Evolutionary conservation across 768 basidiomycete genomes (phyloP), one percentile per base, ranked within the genome.

Genomic region (Termitomyces sp.): DNA sequence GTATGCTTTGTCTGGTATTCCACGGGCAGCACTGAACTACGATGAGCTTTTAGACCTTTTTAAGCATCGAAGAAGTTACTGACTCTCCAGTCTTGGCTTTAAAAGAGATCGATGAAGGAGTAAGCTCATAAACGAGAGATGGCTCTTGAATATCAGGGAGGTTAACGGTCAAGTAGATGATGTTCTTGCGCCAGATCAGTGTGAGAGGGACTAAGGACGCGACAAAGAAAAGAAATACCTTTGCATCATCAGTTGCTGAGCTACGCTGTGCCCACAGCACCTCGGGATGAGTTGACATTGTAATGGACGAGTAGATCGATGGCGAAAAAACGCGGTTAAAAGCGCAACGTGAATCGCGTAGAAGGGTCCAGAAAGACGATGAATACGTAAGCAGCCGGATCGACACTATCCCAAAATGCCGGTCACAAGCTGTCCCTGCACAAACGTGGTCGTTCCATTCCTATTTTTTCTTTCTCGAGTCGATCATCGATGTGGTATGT

Each of bases 191-290:
- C 49, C 60, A 60, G 40, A 65, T 59, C 53, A 5, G 24, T 61
- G 58, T 57, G 28, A 40, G 39, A 50, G 49, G 35, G 45, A 48
- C 49, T n/a, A 63, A 61, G 36, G 65, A 68, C 62, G 67, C 69
- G 55, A 53, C 57, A 55, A 53, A 33, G 45, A 45, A 49, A n/a
- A 63, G 57, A 56, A 57, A 56, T 51, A 92, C 95, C 81, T 95
- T 95, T 51, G 80, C 81, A 36, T 85, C 79, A 15, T 79, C 83
- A 12, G 79, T 68, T 16, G 74, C 81, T 44, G 86, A 90, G 80
- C 89, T 92, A 67, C 96, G 87, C 76, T 98, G 96, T 50, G 96
- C 96, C 94, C 96, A 98, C 2, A 95, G 82, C 39, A 96, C 80
- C 76, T 97, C 94, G 40, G 96, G 96, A 74, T 94, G 92, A 65